These are phyloP conservation scores for Colletotrichum zoysiae DNA, from an alignment of 2,329 filamentous ascomycete species.

Conservation along the genomic window DNA sequence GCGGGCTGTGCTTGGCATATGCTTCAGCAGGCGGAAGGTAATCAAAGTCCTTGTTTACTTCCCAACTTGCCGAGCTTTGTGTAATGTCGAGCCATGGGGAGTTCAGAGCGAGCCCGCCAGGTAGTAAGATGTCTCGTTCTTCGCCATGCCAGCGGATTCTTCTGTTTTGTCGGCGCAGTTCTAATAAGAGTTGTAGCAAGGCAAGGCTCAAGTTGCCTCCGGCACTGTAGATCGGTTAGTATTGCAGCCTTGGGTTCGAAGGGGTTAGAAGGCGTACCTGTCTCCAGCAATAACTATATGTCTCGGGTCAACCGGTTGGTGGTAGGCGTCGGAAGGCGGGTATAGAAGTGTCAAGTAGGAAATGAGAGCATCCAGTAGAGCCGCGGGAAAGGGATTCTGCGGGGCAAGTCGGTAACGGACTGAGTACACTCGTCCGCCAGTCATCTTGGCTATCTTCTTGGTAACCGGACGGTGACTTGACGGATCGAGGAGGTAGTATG, in stretches of 20 bases:
- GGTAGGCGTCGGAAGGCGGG: slow-evolving; percentile 75
- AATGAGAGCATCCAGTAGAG: slow-evolving; percentile 78
- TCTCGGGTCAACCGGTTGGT: slow-evolving; percentile 72
- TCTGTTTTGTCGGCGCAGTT: slow-evolving; percentile 63
- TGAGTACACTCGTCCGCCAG: slow-evolving; percentile 76
- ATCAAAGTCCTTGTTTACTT: slow-evolving; percentile 67
- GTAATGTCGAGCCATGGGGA: slow-evolving; percentile 81
- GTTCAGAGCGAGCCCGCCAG: slow-evolving; percentile 72
- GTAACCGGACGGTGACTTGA: slow-evolving; percentile 71
- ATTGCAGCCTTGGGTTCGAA: not conserved
- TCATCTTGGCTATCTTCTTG: slow-evolving; percentile 74
- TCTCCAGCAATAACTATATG: slow-evolving; percentile 82
- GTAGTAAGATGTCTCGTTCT: slow-evolving; percentile 70
- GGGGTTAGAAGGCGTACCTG: slow-evolving; percentile 55
- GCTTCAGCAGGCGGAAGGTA: slow-evolving; percentile 67
- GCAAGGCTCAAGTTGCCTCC: slow-evolving; percentile 78
- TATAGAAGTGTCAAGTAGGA: slow-evolving; percentile 81
- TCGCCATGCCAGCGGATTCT: slow-evolving; percentile 72
- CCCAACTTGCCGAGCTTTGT: slow-evolving; percentile 70
- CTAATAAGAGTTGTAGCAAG: slow-evolving; percentile 76
- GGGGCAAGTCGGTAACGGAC: slow-evolving; percentile 82
- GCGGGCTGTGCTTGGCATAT: slow-evolving; percentile 47
- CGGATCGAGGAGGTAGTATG: slow-evolving; percentile 80
- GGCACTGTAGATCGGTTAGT: slow-evolving; percentile 61
- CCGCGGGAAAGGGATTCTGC: slow-evolving; percentile 79